phyloP scores from a whole-genome alignment of 73 alveolate genomes.

The Paramecium biaurelia region DNA sequence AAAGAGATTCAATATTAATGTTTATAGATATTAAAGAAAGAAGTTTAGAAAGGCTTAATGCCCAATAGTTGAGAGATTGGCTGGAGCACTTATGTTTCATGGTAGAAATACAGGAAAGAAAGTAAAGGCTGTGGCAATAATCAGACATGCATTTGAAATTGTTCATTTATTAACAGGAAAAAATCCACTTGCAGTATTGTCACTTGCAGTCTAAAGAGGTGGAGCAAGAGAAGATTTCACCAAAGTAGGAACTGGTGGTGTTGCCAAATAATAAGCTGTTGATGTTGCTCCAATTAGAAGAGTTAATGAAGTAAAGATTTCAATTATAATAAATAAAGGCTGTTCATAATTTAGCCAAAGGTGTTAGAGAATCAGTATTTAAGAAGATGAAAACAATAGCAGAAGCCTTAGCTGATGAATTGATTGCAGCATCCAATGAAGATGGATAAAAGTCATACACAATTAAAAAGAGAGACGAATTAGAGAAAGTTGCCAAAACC shows the following conservation, averaged over 20 bases:
- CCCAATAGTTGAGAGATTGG: conserved; percentile 98
- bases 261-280: conserved; percentile 98
- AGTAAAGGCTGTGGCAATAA: conserved; percentile 96
- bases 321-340: conserved; percentile 65
- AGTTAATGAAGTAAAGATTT: conserved; percentile 79
- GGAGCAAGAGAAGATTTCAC: conserved; percentile 99
- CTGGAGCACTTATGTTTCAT: conserved; percentile 95
- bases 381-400: conserved; percentile 97
- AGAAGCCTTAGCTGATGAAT: conserved; percentile 99
- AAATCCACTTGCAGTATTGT: conserved; percentile 96
- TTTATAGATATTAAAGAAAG: conserved; percentile 86
- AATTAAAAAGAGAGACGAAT: conserved; percentile 97
- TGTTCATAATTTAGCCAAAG: conserved; percentile 94
- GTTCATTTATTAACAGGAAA: conserved; percentile 94
- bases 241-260: conserved; percentile 99
- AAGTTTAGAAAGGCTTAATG: conserved; percentile 98
- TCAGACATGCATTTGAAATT: conserved; percentile 98
- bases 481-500: conserved; percentile 98
- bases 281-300: conserved; percentile 99
- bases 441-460: conserved; percentile 92
- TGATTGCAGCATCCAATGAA: conserved; percentile 95
- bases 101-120: conserved; percentile 99
- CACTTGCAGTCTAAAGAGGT: conserved; percentile 96
- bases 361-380: conserved; percentile 97
- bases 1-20: not conserved